Evolutionary conservation across 192 early-diverging fungal species (phyloP).

Genomic region (Gamsiella multidivaricata): DNA sequence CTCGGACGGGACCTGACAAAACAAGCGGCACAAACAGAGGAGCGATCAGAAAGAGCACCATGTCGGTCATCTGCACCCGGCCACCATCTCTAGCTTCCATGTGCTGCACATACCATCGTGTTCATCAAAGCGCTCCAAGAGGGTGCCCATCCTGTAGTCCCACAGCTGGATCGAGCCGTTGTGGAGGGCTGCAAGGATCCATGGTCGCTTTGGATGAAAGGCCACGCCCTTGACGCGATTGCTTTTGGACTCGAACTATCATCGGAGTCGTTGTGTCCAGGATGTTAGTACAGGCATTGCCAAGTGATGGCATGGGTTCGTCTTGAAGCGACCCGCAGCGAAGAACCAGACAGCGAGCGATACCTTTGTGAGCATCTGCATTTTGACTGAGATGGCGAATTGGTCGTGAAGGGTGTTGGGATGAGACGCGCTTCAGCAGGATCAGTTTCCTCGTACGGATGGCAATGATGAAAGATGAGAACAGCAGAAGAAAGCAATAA

Average conservation of each 20-base stretch:
- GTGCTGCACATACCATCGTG: slow-evolving; percentile 85
- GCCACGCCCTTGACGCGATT: slow-evolving; percentile 96
- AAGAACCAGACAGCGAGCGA: background rate
- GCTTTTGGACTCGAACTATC: slow-evolving; percentile 98
- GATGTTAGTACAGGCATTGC: background rate
- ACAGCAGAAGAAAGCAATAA: too few relatives aligned
- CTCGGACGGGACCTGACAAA: slow-evolving; percentile 91
- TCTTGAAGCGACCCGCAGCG: too few relatives aligned
- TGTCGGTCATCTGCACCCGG: slow-evolving; percentile 3
- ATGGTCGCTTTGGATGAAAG: slow-evolving; percentile 97
- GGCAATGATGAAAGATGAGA: too few relatives aligned
- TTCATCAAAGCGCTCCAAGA: slow-evolving; percentile 98
- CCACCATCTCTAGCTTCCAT: too few relatives aligned
- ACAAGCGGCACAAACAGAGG: too few relatives aligned
- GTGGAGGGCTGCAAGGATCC: slow-evolving; percentile 97
- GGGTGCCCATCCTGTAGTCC: slow-evolving; percentile 99
- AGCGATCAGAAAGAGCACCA: too few relatives aligned
- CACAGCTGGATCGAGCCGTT: slow-evolving; percentile 98
- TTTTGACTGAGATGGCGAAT: background rate
- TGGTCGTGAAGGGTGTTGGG: too few relatives aligned
- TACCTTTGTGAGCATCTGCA: slow-evolving; percentile 18
- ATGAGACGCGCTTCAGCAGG: too few relatives aligned
- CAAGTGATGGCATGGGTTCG: background rate
- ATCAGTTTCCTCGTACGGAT: too few relatives aligned
- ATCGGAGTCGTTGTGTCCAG: too few relatives aligned